Base-by-base conservation (phyloP, 225 moss, liverwort and hornwort genomes). In the Pleurozium schreberi region DNA sequence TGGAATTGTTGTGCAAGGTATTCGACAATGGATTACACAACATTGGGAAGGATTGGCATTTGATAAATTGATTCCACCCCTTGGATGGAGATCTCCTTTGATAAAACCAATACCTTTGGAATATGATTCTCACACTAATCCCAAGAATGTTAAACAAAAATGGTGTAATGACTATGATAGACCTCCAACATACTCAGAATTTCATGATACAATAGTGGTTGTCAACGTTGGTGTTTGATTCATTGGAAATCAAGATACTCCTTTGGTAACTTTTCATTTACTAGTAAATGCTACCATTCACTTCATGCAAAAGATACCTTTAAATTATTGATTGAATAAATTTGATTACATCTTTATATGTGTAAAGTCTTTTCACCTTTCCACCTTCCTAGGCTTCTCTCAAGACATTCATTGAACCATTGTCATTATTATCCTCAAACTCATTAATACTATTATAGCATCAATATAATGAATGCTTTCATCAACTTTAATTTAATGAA, bases 1-100 rank as follows among this genome's bases (percentile, higher is more conserved):
- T 8, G 58, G 84, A 47, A 17, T 93, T 31, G 49, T 59, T 43
- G 88, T 93, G 4, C 88, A 93, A 90, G 43, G 88, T 49, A 88
- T 91, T 47, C 25, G 88, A 53, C 86, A 63, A 85, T 93, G 90
- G 87, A 88, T 91, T 70, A 18, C 33, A 27, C 81, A 90, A 69
- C 91, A 91, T 82, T 91, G 88, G 93, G 84, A 91, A 59, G 63
- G 84, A 75, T 6, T 53, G 16, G 22, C 91, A 30, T 85, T 93
- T 64, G 55, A 91, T 85, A 88, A 84, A 38, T 59, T 93, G 34
- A 52, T 91, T 36, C 93, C 93, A 25, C 59, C 84, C 10, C 23
- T 87, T 57, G 84, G 90, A 76, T 76, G 69, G 85, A 19, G 6
- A 43, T 43, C 27, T 10, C 38, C 70, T 40, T 86, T 20, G 5